Percentiles rank a stretch among this genome's conserved stretches.
phyloP scores from a whole-genome alignment of 805 yeast genomes.

The Jamesozyma piceae region DNA sequence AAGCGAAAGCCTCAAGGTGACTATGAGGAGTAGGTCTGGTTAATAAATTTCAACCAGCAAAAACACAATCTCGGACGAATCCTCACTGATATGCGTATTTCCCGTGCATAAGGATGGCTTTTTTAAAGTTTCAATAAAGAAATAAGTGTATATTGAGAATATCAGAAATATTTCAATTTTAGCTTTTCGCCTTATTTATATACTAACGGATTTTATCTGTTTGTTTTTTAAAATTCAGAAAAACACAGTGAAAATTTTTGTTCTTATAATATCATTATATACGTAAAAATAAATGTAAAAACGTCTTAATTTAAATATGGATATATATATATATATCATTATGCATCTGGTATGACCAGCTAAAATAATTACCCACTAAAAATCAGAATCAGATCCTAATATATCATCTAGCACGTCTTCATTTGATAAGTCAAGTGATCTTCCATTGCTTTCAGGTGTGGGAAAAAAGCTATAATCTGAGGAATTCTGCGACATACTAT shows the following conservation, averaged over 20 bases:
- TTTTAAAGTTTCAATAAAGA: slow-evolving; percentile 5
- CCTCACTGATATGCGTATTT: slow-evolving; percentile 99
- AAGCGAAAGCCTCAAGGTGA: slow-evolving; percentile 37
- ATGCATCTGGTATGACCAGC: background rate
- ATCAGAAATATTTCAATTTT: background rate
- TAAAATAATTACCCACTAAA: slow-evolving; percentile 4
- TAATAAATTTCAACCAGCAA: slow-evolving; percentile 98
- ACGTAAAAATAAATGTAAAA: background rate
- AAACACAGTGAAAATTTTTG: background rate
- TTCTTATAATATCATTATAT: background rate
- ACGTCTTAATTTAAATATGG: background rate
- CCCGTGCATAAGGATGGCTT: slow-evolving; percentile 98
- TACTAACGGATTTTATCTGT: background rate
- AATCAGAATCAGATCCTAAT: slow-evolving; percentile 23
- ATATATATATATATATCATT: no score
- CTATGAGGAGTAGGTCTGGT: slow-evolving; percentile 74
- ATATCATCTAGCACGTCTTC: slow-evolving; percentile 13
- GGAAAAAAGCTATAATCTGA: background rate
- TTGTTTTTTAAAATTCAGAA: background rate
- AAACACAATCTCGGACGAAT: slow-evolving; percentile 99
- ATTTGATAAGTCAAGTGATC: slow-evolving; percentile 1
- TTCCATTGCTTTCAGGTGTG: background rate
- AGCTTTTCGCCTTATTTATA: background rate
- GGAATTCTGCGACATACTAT: background rate
- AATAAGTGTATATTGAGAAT: background rate